Evolutionary conservation across 2,329 filamentous ascomycete species (phyloP).

Genomic region (Helotiales sp.): DNA sequence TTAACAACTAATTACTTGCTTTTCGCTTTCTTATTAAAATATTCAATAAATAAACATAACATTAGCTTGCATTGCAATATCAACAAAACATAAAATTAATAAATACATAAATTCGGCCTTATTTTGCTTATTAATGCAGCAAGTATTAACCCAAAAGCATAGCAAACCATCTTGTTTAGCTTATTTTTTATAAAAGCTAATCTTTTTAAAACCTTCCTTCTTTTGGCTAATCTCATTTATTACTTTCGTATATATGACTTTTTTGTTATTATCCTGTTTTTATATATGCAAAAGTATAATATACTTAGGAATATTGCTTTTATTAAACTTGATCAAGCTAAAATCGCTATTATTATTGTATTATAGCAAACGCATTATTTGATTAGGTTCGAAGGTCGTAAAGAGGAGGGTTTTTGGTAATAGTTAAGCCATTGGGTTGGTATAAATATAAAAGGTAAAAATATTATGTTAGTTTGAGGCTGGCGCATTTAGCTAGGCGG

Average conservation of each 20-base stretch:
- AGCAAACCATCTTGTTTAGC: background rate
- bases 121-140: slow-evolving; percentile 31
- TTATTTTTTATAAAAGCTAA: slow-evolving; percentile 9
- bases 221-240: slow-evolving; percentile 12
- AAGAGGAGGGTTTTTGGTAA: slow-evolving; percentile 19
- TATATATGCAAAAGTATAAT: slow-evolving; percentile 27
- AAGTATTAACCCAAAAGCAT: slow-evolving; percentile 30
- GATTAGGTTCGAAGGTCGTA: slow-evolving; percentile 15
- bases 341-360: slow-evolving; percentile 11
- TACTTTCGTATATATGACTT: slow-evolving; percentile 18
- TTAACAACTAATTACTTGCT: background rate
- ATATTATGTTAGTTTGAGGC: slow-evolving; percentile 27
- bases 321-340: slow-evolving; percentile 13
- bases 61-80: slow-evolving; percentile 17
- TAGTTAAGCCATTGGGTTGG: slow-evolving; percentile 19
- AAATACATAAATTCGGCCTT: slow-evolving; percentile 14
- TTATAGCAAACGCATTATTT: slow-evolving; percentile 13
- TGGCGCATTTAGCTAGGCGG: slow-evolving; percentile 28
- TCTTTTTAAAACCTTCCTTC: slow-evolving; percentile 14
- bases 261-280: slow-evolving; percentile 10
- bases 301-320: slow-evolving; percentile 20
- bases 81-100: slow-evolving; percentile 21
- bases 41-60: slow-evolving; percentile 27
- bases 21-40: slow-evolving; percentile 7
- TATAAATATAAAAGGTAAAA: slow-evolving; percentile 12